Evolutionary conservation across 257 asterid genomes (phyloP).

Genomic region (Solanum chilense): DNA sequence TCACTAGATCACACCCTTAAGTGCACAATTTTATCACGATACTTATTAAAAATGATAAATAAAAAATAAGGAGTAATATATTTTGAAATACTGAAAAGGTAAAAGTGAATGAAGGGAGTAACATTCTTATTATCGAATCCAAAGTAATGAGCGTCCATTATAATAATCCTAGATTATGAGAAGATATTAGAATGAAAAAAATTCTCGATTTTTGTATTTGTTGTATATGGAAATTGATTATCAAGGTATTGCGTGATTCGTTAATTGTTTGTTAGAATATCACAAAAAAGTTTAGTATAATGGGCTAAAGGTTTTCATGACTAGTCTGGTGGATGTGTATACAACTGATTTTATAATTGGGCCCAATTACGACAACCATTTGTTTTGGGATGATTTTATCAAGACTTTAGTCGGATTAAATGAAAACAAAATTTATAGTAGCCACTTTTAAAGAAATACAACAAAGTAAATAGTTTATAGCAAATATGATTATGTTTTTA

Average conservation of each 20-base stretch:
- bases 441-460: not conserved
- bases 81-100: not conserved
- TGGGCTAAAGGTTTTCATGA: too few species aligned
- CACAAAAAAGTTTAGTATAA: too few species aligned
- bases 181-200: not conserved
- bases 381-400: not conserved
- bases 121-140: not conserved
- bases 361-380: not conserved
- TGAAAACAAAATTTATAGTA: not conserved
- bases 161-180: not conserved
- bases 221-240: not conserved
- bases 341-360: not conserved
- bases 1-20: too few species aligned
- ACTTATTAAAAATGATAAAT: too few species aligned
- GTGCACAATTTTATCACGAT: too few species aligned
- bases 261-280: not conserved
- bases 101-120: not conserved
- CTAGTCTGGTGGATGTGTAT: not conserved
- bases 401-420: not conserved
- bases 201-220: not conserved
- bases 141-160: not conserved
- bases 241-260: not conserved
- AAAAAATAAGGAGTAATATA: not conserved
- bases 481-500: too few species aligned
- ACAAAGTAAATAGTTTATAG: too few species aligned